Evolutionary conservation across 495 filamentous ascomycete genomes (phyloP).

Genomic region (Aspergillus mulundensis): DNA sequence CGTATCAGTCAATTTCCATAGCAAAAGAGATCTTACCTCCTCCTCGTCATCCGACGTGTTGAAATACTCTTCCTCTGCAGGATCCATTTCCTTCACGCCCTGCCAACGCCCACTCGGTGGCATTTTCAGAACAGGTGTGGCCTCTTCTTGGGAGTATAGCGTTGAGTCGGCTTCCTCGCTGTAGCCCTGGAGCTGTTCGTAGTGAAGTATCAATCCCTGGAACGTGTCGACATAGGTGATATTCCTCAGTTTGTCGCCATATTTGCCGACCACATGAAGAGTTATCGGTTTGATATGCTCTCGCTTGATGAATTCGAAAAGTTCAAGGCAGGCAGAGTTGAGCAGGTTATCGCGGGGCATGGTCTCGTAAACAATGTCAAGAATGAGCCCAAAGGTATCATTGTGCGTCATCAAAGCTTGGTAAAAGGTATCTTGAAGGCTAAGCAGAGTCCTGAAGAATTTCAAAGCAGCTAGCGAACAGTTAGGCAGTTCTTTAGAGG

Average conservation of each 20-base stretch:
- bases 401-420: slow-evolving; percentile 81
- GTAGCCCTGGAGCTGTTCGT: slow-evolving; percentile 77
- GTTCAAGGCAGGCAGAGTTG: slow-evolving; percentile 91
- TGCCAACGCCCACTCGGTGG: slow-evolving; percentile 67
- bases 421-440: slow-evolving; percentile 89
- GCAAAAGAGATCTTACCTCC: slow-evolving; percentile 47
- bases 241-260: slow-evolving; percentile 71
- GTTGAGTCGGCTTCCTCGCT: slow-evolving; percentile 53
- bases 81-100: slow-evolving; percentile 79
- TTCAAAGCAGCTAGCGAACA: slow-evolving; percentile 69
- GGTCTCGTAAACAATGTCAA: slow-evolving; percentile 82
- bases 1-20: slow-evolving; percentile 1
- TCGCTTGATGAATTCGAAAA: slow-evolving; percentile 87
- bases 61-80: slow-evolving; percentile 90
- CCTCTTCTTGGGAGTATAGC: slow-evolving; percentile 47
- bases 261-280: slow-evolving; percentile 81
- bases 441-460: slow-evolving; percentile 87
- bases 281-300: slow-evolving; percentile 81
- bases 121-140: slow-evolving; percentile 46
- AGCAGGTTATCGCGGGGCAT: slow-evolving; percentile 96
- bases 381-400: slow-evolving; percentile 78
- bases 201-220: slow-evolving; percentile 65
- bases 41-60: slow-evolving; percentile 87
- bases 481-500: slow-evolving; percentile 6
- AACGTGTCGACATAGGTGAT: slow-evolving; percentile 90